Base-by-base conservation (phyloP, 768 basidiomycete species). In the Lactarius hengduanensis region DNA sequence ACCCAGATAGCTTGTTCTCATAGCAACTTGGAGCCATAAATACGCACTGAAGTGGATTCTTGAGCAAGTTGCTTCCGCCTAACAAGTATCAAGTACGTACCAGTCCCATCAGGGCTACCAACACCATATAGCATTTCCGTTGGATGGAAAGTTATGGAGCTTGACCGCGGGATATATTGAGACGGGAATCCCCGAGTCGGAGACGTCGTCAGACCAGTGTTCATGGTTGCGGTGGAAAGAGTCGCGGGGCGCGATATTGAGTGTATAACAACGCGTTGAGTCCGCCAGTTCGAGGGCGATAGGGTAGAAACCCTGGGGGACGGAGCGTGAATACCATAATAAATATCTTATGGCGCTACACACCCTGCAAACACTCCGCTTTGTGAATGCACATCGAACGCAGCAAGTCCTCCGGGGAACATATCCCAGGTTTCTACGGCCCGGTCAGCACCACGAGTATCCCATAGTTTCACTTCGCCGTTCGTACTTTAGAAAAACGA, bases 381-480 rank as follows among this genome's bases (percentile, higher is more conserved):
- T 59, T 88, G 83, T 11, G 89, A 80, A 76, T 99, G 97, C 1
- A 92, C 87, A 69, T 97, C 94, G 70, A 98, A 90, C 1, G 89
- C 84, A 11, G 92, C 86, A 57, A 98, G 79, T 11, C 95, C 94
- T 36, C 86, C 77, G 2, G 85, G 83, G 69, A 89, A 85, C 28
- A 86, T 74, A 45, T 89, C 82, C 82, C 90, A 87, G 45, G 84
- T 82, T 58, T 85, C 80, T 15, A 85, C 73, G 6, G 92, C 82
- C 36, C 76, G 76, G 54, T 90, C 85, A 2, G 79, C 74, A 5
- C 84, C 82, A 62, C 97, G 87, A 36, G 91, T 78, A 76, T 99
- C 97, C 89, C 95, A 98, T 10, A 98, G 77, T 72, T 91, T 91
- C 50, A 97, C 89, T 71, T 92, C 87, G 0, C 97, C 97, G 72